phyloP scores from a whole-genome alignment of 352 stramenopile genomes.

The Elongisporangium anandrum region DNA sequence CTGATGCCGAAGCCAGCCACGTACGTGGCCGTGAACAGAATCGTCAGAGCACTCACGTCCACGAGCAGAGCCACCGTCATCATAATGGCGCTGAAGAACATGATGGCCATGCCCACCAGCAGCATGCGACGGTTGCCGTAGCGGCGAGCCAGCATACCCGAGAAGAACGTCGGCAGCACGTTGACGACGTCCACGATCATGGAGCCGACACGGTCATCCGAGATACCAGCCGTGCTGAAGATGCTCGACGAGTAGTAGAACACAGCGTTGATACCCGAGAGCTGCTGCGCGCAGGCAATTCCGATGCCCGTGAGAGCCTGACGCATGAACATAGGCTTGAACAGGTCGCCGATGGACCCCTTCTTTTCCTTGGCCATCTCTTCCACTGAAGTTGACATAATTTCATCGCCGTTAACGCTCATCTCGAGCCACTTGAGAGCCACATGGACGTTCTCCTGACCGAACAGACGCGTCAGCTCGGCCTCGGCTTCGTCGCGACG shows the following conservation, averaged over 20 bases:
- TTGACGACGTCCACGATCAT: conserved; percentile 56
- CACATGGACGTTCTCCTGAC: conserved; percentile 13
- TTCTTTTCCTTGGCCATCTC: too few species aligned
- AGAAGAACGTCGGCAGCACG: conserved; percentile 39
- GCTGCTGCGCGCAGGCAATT: conserved; percentile 36
- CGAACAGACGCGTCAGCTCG: conserved; percentile 19
- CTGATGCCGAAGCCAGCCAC: conserved; percentile 42
- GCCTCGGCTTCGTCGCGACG: conserved; percentile 12
- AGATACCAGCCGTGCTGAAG: conserved; percentile 53
- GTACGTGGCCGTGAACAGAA: conserved; percentile 45
- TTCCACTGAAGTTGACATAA: too few species aligned
- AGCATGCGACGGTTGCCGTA: conserved; percentile 52
- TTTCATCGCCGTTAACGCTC: too few species aligned
- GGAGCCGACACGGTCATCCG: conserved; percentile 47
- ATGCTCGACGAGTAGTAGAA: conserved; percentile 73
- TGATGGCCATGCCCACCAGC: conserved; percentile 34
- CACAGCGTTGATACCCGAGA: conserved; percentile 64
- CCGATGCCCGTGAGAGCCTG: conserved; percentile 46
- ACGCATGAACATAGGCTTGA: conserved; percentile 18
- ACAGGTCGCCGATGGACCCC: conserved; percentile 6
- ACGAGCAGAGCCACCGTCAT: conserved; percentile 33
- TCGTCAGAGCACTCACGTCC: conserved; percentile 25
- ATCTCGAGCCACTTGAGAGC: conserved; percentile 14
- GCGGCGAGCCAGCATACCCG: conserved; percentile 24
- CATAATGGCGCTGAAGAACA: conserved; percentile 37